Base-by-base conservation (phyloP, 441 rosid species). In the Arabidopsis hybrid region DNA sequence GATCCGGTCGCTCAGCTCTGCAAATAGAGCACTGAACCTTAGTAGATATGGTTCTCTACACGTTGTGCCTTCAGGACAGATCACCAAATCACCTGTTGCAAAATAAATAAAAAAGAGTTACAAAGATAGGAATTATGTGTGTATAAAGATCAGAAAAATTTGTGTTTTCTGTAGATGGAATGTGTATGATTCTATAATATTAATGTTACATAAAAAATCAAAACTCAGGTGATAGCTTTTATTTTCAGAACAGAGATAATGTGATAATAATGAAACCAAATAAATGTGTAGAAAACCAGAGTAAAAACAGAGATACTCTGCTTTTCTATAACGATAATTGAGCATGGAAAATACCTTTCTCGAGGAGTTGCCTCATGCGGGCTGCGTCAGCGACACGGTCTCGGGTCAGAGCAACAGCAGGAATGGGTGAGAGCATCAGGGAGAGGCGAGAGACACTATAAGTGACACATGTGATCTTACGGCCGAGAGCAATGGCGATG, bases 11-110 rank as follows among this genome's bases (percentile, higher is more conserved):
- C 98, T 95, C 82, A 95, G 75, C 80, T 91, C 97, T 2, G 99
- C 98, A 34, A 95, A 95, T 79, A 95, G 79, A 4, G 99, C 98
- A 55, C 99, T 95, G 87, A 92, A 92, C 47, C 99, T 71, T 36
- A 95, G 85, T 79, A 95, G 74, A 77, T 85, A 92, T 3, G 71
- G 77, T 63, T 95, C 99, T 8, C 99, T 91, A 60, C 99, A 95
- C 6, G 99, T 95, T 55, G 99, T 95, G 9, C 98, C 99, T 71
- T 95, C 98, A 0, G 99, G 99, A 40, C 98, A 95, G 14, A 95
- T 95, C 57, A 95, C 99, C 11, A 95, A 84, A 69, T 95, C 99
- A 29, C 99, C 80, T 77, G 69, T 76, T 71, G 35, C 42, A 46
- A 60, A n/a, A 4, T 21, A 34, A 17, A 11, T 21, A 21, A 10